Base-by-base conservation (phyloP, 352 stramenopile species). In the Phytophthora multivora region DNA sequence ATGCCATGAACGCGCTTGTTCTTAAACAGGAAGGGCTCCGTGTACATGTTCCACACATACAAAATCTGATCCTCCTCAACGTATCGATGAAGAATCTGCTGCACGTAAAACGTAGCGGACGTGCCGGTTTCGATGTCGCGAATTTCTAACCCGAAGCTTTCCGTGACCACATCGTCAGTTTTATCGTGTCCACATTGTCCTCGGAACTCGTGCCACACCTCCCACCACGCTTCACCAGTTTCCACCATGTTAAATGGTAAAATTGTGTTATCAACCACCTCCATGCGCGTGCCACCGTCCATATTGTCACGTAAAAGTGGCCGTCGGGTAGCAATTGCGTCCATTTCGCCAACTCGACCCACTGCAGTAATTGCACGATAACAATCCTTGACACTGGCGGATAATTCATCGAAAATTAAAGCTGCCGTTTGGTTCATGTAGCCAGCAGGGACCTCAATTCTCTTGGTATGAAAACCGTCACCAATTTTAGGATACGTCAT, bases 131-230 rank as follows among this genome's bases (percentile, higher is more conserved):
- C 69, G 16, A 51, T 47, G n/a, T 63, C 71, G 13, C 59, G 45
- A 28, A 86, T 65, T 62, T 87, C 77, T 5, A 86, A 30, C 16
- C 77, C 73, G 62, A 75, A 81, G 42, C 72, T 71, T 43, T 89
- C 77, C 10, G 75, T 50, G 25, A 86, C 71, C 23, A 72, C 78
- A 46, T 87, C 63, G 19, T 77, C 66, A 64, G 19, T 36, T 10
- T 16, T 51, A 19, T 52, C n/a, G 45, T 12, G 35, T 31, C 38
- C 46, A 31, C 9, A n/a, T n/a, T 54, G 33, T 12, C 60, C 49
- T 15, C 52, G 63, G 46, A 60, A 69, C 18, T 53, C 58, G 38
- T 67, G 25, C 47, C 54, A 70, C 11, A 36, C 43, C 64, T 52
- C 46, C 28, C 46, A 52, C 46, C 28, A 52, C n/a, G 46, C 46